Conservation (phyloP, 768 basidiomycete species). For the Pisolithus orientalis region DNA sequence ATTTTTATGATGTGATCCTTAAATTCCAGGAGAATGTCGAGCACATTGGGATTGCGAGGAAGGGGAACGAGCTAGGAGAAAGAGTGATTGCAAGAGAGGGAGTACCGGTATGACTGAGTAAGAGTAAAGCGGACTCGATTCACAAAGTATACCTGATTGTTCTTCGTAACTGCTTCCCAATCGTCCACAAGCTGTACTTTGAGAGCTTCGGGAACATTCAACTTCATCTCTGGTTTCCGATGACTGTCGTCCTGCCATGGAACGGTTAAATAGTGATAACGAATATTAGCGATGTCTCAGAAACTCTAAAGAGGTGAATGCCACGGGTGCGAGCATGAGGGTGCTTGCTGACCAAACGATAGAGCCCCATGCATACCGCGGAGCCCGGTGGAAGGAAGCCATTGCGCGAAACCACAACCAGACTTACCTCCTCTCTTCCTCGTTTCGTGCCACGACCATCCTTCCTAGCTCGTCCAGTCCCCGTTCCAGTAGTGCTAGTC, state of each 20-base stretch:
- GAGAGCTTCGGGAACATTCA: conserved; percentile 83
- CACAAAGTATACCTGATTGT: conserved; percentile 59
- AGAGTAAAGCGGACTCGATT: too few relatives aligned
- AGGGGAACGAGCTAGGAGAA: conserved; percentile 70
- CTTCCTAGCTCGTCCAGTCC: conserved; percentile 35
- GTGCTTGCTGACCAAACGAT: not conserved
- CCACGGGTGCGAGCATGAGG: too few relatives aligned
- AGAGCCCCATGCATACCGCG: not conserved
- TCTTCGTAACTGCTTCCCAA: conserved; percentile 97
- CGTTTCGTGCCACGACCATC: conserved; percentile 67
- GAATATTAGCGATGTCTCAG: not conserved
- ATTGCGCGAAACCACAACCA: not conserved
- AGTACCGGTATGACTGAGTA: too few relatives aligned
- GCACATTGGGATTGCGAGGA: conserved; percentile 74
- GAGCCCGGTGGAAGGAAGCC: not conserved
- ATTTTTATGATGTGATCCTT: conserved; percentile 51
- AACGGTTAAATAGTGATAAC: not conserved
- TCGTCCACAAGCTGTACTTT: conserved; percentile 91
- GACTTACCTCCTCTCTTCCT: conserved; percentile 64
- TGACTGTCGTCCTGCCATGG: conserved; percentile 59
- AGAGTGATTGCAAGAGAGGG: not conserved
- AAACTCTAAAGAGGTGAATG: too few relatives aligned
- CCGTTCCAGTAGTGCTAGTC: conserved; percentile 22
- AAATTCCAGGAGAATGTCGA: conserved; percentile 73
- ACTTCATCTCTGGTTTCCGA: conserved; percentile 84